Evolutionary conservation across 2,329 filamentous ascomycete genomes (phyloP).

Genomic region (Calycina marina): DNA sequence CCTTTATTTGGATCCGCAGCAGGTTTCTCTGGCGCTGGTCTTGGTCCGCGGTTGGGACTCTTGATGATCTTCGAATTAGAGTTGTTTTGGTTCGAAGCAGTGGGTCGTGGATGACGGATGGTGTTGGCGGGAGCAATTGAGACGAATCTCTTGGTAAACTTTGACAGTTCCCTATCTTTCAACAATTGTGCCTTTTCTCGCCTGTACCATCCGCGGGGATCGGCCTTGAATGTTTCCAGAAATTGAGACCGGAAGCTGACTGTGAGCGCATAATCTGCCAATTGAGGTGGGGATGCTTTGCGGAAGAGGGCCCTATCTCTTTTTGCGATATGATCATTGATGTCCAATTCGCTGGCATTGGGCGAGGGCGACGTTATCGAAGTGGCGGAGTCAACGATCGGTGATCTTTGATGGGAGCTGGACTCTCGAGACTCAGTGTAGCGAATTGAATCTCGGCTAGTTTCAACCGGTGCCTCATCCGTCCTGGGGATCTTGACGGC

Average conservation of each 20-base stretch:
- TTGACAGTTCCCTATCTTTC: constrained; percentile 14
- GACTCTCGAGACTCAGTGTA: constrained; percentile 32
- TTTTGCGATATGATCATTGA: constrained; percentile 28
- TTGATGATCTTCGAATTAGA: background rate
- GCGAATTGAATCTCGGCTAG: constrained; percentile 37
- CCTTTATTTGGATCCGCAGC: constrained; percentile 27
- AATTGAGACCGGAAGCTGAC: constrained; percentile 38
- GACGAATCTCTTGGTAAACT: constrained; percentile 12
- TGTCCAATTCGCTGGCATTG: constrained; percentile 33
- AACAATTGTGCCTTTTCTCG: constrained; percentile 18
- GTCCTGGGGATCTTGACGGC: constrained; percentile 22
- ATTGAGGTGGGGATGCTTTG: constrained; percentile 31
- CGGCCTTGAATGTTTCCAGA: constrained; percentile 22
- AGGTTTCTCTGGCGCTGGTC: constrained; percentile 5
- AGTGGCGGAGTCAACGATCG: constrained; percentile 34
- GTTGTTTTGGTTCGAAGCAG: constrained; percentile 4
- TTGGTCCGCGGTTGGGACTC: background rate
- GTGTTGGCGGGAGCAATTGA: constrained; percentile 17
- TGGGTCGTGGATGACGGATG: constrained; percentile 3
- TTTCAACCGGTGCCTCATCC: constrained; percentile 23
- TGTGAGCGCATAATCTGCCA: constrained; percentile 38
- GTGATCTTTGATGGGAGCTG: constrained; percentile 31
- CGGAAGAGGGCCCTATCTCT: constrained; percentile 25
- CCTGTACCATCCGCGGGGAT: constrained; percentile 15
- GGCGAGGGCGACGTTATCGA: no score